Base-by-base conservation (phyloP, 2,329 filamentous ascomycete species). In the Thelonectria blattea region DNA sequence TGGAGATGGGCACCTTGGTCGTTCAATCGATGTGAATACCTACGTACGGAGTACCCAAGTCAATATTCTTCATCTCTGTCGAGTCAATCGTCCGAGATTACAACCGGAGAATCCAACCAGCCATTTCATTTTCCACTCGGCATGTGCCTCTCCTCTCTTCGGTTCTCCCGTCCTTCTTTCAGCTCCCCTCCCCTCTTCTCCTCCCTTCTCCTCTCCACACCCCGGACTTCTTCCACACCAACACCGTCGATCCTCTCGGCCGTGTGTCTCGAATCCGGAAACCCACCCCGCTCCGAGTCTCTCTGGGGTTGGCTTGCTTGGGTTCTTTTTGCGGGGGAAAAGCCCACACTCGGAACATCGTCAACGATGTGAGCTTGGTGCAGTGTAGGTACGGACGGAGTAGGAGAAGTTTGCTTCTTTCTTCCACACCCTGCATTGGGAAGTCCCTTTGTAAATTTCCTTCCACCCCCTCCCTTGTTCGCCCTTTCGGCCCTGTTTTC, bases 211-310 rank as follows among this genome's bases (percentile, higher is more conserved):
- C 51, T 56, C 24, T 43, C 39, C 18, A 22, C 18, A 18, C 49
- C 61, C 65, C 49, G 5, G 45, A 15, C 45, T 62, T n/a, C 63
- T 64, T 52, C 51, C 49, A 39, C 63, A 46, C 22, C 53, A 27
- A 27, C 32, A 24, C 55, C 62, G 65, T 68, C 65, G 66, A 68
- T 65, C 67, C 49, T 54, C 52, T 69, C 67, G 67, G 67, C 24
- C 42, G 64, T 69, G 67, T 68, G 67, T 60, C 20, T 62, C 67
- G 18, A 69, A 69, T 68, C 18, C 56, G 67, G 67, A 61, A 69
- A 56, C 52, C 42, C 24, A 22, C n/a, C 60, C 67, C 61, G 67
- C 51, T 30, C 34, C 42, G 30, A 47, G 32, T 53, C 17, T 20
- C 10, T 41, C 41, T 20, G 32, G 58, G 58, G 53, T 15, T 37